Conservation (phyloP, 495 filamentous ascomycete species). For the Wilcoxina mikolae region DNA sequence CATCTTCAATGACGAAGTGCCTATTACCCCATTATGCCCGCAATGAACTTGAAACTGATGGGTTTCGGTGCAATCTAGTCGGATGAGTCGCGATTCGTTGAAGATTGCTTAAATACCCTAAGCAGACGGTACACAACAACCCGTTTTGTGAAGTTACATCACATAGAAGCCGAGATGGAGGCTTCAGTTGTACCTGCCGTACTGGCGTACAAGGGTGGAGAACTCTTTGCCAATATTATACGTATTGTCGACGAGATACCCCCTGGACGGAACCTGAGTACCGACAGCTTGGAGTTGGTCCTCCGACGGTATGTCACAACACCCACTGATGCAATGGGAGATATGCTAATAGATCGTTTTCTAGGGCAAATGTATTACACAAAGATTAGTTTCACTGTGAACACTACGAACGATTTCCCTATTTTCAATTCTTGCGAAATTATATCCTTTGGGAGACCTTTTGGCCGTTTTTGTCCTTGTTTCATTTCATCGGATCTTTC, state of each 20-base stretch:
- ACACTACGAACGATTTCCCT: not conserved
- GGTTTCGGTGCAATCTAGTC: conserved; percentile 39
- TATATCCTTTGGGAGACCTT: not conserved
- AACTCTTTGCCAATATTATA: conserved; percentile 79
- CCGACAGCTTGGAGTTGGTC: conserved; percentile 45
- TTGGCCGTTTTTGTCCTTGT: not conserved
- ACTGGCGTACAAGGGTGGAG: conserved; percentile 73
- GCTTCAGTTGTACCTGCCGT: conserved; percentile 76
- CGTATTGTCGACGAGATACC: conserved; percentile 78
- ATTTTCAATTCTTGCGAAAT: not conserved
- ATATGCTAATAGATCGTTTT: not conserved
- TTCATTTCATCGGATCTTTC: not conserved
- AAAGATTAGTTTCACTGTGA: not conserved
- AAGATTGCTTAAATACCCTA: conserved; percentile 57
- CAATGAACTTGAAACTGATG: conserved; percentile 14
- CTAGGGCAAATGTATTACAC: not conserved
- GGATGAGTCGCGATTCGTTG: conserved; percentile 56
- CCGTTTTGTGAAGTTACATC: conserved; percentile 82
- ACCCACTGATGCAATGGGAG: not conserved
- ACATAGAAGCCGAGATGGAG: conserved; percentile 89
- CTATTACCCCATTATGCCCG: not conserved
- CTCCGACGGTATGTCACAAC: conserved; percentile 40
- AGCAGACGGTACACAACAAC: conserved; percentile 52
- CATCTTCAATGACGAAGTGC: conserved; percentile 80
- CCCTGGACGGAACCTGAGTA: conserved; percentile 43